A percentile compares a stretch with the other conserved stretches of the same genome.
phyloP scores from a whole-genome alignment of 371 early-diverging fungal genomes.

The Apophysomyces variabilis region DNA sequence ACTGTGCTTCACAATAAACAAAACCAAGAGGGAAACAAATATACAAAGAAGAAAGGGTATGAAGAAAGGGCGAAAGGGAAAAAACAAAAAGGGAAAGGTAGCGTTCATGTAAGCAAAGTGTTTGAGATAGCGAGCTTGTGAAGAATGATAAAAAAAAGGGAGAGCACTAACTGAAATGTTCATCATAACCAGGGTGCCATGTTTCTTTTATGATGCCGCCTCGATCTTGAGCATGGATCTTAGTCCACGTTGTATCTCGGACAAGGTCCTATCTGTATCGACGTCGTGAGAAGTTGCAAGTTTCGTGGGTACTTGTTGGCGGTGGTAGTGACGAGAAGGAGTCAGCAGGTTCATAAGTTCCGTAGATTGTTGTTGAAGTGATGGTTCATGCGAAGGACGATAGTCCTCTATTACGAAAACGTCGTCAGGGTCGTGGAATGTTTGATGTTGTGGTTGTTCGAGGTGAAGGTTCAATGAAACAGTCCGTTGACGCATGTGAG shows the following conservation, averaged over 20 bases:
- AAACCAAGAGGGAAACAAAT: constrained; percentile 10
- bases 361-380: constrained; percentile 37
- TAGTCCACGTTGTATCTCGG: constrained; percentile 53
- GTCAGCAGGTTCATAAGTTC: constrained; percentile 36
- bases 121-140: constrained; percentile 16
- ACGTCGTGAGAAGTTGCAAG: constrained; percentile 31
- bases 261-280: constrained; percentile 35
- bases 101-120: constrained; percentile 16
- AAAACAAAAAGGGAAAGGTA: constrained; percentile 4
- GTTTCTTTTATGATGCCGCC: constrained; percentile 16
- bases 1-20: constrained; percentile 11
- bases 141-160: constrained; percentile 14
- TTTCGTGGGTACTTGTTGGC: constrained; percentile 16
- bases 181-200: neutral
- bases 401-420: constrained; percentile 12
- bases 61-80: neutral
- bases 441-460: constrained; percentile 7
- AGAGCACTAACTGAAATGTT: constrained; percentile 10
- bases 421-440: constrained; percentile 1
- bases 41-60: constrained; percentile 8
- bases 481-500: constrained; percentile 25
- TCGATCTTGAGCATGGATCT: constrained; percentile 54
- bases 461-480: constrained; percentile 19
- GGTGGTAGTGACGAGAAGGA: constrained; percentile 18
- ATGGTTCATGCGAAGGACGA: constrained; percentile 3